A percentile compares a stretch with the other conserved stretches of the same genome.
These are phyloP conservation scores for Sclerotinia borealis DNA, from an alignment of 2,329 filamentous ascomycete genomes.

Conservation along the genomic window DNA sequence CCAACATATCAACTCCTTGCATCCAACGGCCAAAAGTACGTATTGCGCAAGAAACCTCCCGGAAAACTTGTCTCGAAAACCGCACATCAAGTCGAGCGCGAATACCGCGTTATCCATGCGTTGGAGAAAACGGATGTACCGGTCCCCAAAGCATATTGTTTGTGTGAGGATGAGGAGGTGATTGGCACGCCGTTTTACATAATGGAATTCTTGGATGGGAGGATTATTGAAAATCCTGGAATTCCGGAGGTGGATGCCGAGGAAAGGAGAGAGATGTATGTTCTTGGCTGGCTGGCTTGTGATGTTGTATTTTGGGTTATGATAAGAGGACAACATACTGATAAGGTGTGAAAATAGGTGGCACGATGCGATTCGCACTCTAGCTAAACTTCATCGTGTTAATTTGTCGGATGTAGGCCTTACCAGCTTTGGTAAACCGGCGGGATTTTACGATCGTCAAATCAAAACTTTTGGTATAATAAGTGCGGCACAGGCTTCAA, in stretches of 20 bases:
- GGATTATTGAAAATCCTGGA: slow-evolving; percentile 84
- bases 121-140: slow-evolving; percentile 75
- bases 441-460: slow-evolving; percentile 81
- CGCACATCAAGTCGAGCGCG: slow-evolving; percentile 93
- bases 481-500: slow-evolving; percentile 68
- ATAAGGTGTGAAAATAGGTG: slow-evolving; percentile 46
- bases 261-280: slow-evolving; percentile 66
- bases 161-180: slow-evolving; percentile 76
- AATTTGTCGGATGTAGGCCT: slow-evolving; percentile 61
- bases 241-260: slow-evolving; percentile 65
- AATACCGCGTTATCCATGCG: slow-evolving; percentile 85
- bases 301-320: not conserved
- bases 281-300: slow-evolving; percentile 1
- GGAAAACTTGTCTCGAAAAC: slow-evolving; percentile 87
- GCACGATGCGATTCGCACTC: slow-evolving; percentile 73
- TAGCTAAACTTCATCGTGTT: slow-evolving; percentile 80
- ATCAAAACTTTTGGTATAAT: slow-evolving; percentile 77
- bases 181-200: slow-evolving; percentile 94
- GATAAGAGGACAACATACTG: not conserved
- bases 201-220: slow-evolving; percentile 91
- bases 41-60: slow-evolving; percentile 97
- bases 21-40: slow-evolving; percentile 63
- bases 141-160: slow-evolving; percentile 73
- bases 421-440: slow-evolving; percentile 63
- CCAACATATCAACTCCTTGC: slow-evolving; percentile 90